Conservation (phyloP, 805 yeast species). For the Dipodascus albidus region DNA sequence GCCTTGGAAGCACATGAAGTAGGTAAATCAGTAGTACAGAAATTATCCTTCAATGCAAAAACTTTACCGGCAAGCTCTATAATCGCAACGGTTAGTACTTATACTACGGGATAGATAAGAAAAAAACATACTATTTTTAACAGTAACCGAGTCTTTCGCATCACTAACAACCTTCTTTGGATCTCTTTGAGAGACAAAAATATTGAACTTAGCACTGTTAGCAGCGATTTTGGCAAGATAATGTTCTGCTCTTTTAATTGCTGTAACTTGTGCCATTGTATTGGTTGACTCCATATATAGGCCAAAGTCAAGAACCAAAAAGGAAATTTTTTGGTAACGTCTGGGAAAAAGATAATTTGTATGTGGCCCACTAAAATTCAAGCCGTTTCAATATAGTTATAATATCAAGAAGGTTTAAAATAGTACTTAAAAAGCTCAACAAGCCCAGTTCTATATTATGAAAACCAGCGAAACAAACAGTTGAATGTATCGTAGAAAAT, state of each 20-base stretch:
- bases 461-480: too few species aligned
- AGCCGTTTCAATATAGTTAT: too few species aligned
- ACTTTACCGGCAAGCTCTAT: constrained; percentile 23
- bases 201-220: constrained; percentile 20
- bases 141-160: constrained; percentile 4
- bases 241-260: constrained; percentile 9
- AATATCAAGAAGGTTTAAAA: too few species aligned
- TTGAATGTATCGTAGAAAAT: neutral
- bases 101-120: neutral
- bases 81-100: too few species aligned
- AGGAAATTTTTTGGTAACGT: neutral
- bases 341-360: neutral
- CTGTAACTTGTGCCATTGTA: neutral
- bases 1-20: constrained; percentile 75
- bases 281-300: neutral
- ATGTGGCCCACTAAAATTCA: neutral
- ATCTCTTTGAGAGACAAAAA: constrained; percentile 19
- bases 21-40: constrained; percentile 49
- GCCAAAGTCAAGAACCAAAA: neutral
- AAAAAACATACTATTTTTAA: neutral
- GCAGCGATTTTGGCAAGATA: constrained; percentile 18
- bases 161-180: constrained; percentile 9
- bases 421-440: too few species aligned
- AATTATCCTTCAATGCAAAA: constrained; percentile 68
- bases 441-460: too few species aligned